Base-by-base conservation (phyloP, 352 stramenopile genomes). In the Ophiocytium majus region DNA sequence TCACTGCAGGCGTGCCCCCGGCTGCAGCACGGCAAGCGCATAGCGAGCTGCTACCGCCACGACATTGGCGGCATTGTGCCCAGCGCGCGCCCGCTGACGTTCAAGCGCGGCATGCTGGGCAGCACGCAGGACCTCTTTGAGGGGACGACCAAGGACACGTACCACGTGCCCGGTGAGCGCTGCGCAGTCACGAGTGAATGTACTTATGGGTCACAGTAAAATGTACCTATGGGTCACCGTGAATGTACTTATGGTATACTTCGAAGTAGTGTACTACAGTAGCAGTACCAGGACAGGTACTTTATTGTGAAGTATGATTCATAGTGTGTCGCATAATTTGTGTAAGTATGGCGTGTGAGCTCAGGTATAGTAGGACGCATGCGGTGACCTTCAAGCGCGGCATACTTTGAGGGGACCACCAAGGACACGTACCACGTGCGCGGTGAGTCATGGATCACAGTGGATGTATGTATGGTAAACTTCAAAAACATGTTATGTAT, bases 321-420 rank as follows among this genome's bases (percentile, higher is more conserved):
- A n/a, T n/a, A n/a, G n/a, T n/a, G n/a, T n/a, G n/a, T n/a, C n/a
- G n/a, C n/a, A n/a, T n/a, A n/a, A n/a, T n/a, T n/a, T n/a, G n/a
- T n/a, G n/a, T n/a, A n/a, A n/a, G n/a, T n/a, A n/a, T n/a, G n/a
- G n/a, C n/a, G n/a, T n/a, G n/a, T n/a, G n/a, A n/a, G n/a, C n/a
- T n/a, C n/a, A n/a, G n/a, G n/a, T n/a, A n/a, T n/a, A n/a, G n/a
- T n/a, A 28, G 32, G 1, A 23, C 83, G 63, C 75, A 76, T 9
- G 32, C 36, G 10, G 36, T 86, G 63, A 80, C 49, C 57, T 86
- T 82, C 63, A 86, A 86, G 78, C 78, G 36, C 0, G 83, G 79
- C 78, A 86, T 86, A 76, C 83, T 86, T 83, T 66, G 78, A 76
- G n/a, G 83, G 83, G 10, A 86, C 83, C n/a, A 86, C 83, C 0